A percentile compares a stretch with the other conserved stretches of the same genome.
Conservation (phyloP, 345 rosid genomes). For the Eucalyptus tenuipes region DNA sequence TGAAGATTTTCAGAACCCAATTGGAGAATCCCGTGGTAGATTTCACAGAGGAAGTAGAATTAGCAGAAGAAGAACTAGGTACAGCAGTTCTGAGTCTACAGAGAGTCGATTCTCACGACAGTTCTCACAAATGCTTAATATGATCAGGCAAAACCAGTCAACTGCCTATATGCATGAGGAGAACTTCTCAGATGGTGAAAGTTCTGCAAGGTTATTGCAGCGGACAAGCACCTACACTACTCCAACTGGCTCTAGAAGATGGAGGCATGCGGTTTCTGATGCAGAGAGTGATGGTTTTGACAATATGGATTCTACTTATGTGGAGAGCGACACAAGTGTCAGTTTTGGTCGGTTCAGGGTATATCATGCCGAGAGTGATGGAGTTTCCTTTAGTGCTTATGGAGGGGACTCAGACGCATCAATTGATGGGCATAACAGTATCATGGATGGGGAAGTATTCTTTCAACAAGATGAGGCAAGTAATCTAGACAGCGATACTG, state of each 20-base stretch:
- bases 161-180: conserved; percentile 19
- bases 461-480: conserved; percentile 34
- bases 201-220: conserved; percentile 19
- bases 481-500: conserved; percentile 57
- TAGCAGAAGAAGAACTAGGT: conserved; percentile 36
- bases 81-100: conserved; percentile 56
- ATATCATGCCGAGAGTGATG: conserved; percentile 51
- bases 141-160: conserved; percentile 43
- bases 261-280: conserved; percentile 55
- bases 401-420: conserved; percentile 85
- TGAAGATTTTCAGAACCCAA: conserved; percentile 49
- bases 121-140: conserved; percentile 38
- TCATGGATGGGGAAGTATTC: conserved; percentile 37
- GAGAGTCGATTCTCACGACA: conserved; percentile 45
- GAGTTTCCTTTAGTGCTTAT: conserved; percentile 50
- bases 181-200: conserved; percentile 21
- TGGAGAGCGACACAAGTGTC: conserved; percentile 55
- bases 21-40: conserved; percentile 20
- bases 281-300: conserved; percentile 70
- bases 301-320: conserved; percentile 34
- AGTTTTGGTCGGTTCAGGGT: conserved; percentile 35
- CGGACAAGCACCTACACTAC: conserved; percentile 35
- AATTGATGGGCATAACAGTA: conserved; percentile 34
- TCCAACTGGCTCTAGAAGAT: conserved; percentile 54
- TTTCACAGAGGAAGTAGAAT: conserved; percentile 21